A percentile compares a stretch with the other conserved stretches of the same genome.
These are phyloP conservation scores for Crepidotus sp. DNA, from an alignment of 1,284 basidiomycete species.

Conservation along the genomic window DNA sequence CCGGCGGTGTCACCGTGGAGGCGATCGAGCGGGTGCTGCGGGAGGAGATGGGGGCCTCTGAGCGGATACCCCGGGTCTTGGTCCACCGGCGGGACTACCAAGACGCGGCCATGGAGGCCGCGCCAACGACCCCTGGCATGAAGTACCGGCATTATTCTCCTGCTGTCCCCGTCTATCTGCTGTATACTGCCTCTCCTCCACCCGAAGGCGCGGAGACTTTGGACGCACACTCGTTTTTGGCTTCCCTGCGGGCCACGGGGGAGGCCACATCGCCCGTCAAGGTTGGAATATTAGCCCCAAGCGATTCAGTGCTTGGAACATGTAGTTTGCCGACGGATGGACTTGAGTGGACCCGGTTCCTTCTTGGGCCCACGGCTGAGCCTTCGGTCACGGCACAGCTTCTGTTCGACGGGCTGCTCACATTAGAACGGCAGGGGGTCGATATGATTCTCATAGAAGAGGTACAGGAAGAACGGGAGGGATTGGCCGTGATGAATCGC, in stretches of 20 bases:
- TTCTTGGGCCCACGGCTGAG: slow-evolving; percentile 55
- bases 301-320: slow-evolving; percentile 49
- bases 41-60: slow-evolving; percentile 29
- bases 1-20: slow-evolving; percentile 91
- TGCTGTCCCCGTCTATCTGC: slow-evolving; percentile 70
- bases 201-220: slow-evolving; percentile 26
- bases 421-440: slow-evolving; percentile 69
- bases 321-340: slow-evolving; percentile 29
- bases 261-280: slow-evolving; percentile 27
- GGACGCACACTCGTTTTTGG: slow-evolving; percentile 31
- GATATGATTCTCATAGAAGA: slow-evolving; percentile 87
- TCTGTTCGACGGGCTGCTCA: slow-evolving; percentile 84
- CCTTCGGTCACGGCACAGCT: slow-evolving; percentile 69
- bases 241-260: slow-evolving; percentile 28
- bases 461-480: slow-evolving; percentile 74
- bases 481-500: slow-evolving; percentile 96
- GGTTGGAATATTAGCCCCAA: slow-evolving; percentile 64
- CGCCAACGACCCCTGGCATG: slow-evolving; percentile 98
- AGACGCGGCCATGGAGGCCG: slow-evolving; percentile 55
- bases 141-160: slow-evolving; percentile 99
- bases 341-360: slow-evolving; percentile 45
- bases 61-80: slow-evolving; percentile 45
- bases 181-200: slow-evolving; percentile 45
- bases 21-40: slow-evolving; percentile 61
- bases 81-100: slow-evolving; percentile 70